A percentile compares a stretch with the other conserved stretches of the same genome.
phyloP scores from a whole-genome alignment of 306 rosid species.

The Gastrolobium bilobum region DNA sequence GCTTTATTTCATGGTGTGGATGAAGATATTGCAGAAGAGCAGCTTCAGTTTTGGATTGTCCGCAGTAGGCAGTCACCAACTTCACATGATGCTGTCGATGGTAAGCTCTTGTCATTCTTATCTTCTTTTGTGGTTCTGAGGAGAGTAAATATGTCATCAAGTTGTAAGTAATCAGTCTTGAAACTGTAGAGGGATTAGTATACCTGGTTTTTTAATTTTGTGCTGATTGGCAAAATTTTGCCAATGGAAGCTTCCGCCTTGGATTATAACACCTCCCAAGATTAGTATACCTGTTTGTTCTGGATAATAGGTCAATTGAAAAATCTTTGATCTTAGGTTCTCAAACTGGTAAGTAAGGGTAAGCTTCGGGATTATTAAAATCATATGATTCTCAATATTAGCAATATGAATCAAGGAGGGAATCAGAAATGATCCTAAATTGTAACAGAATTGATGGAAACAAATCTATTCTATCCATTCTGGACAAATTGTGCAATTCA shows the following conservation, averaged over 20 bases:
- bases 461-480: not conserved
- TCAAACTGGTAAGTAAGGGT: constrained; percentile 13
- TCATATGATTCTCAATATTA: not conserved
- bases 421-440: not conserved
- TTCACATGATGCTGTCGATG: constrained; percentile 98
- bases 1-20: constrained; percentile 88
- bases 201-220: constrained; percentile 17
- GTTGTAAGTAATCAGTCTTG: constrained; percentile 26
- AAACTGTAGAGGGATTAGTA: constrained; percentile 18
- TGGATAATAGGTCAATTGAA: constrained; percentile 15
- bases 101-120: constrained; percentile 55
- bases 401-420: not conserved
- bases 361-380: not conserved
- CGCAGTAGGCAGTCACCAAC: constrained; percentile 80
- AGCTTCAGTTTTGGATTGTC: constrained; percentile 86
- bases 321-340: constrained; percentile 13
- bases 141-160: constrained; percentile 18
- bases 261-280: not conserved
- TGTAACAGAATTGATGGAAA: not conserved
- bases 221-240: constrained; percentile 22
- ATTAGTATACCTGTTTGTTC: not conserved
- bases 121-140: constrained; percentile 31
- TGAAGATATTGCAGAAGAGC: constrained; percentile 90
- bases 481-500: constrained; percentile 2
- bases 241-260: constrained; percentile 3